These are phyloP conservation scores for Linnemannia schmuckeri DNA, from an alignment of 192 early-diverging fungal genomes.

Conservation along the genomic window DNA sequence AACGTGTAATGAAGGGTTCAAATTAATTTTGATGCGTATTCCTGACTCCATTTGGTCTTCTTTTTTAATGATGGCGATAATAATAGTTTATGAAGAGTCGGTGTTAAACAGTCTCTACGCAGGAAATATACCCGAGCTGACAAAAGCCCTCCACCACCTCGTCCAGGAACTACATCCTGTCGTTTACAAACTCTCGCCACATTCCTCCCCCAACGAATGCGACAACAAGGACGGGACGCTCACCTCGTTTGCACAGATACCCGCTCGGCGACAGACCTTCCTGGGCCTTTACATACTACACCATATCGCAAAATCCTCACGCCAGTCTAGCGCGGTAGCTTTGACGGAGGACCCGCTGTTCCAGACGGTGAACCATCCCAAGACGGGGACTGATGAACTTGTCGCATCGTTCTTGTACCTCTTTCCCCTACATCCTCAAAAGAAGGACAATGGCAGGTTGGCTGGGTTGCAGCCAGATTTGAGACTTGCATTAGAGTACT, in stretches of 20 bases:
- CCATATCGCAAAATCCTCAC: slow-evolving; percentile 20
- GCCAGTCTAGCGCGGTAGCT: not conserved
- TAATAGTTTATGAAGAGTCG: slow-evolving; percentile 41
- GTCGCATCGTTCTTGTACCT: slow-evolving; percentile 23
- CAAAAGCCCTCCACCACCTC: slow-evolving; percentile 38
- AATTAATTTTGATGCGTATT: not conserved
- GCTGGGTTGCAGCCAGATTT: slow-evolving; percentile 10
- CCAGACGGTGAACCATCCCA: slow-evolving; percentile 11
- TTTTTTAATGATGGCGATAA: not conserved
- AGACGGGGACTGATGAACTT: slow-evolving; percentile 34
- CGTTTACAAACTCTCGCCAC: slow-evolving; percentile 1
- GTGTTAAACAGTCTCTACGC: slow-evolving; percentile 46
- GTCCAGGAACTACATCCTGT: slow-evolving; percentile 38
- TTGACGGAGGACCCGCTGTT: not conserved
- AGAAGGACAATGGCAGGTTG: not conserved
- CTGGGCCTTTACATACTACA: slow-evolving; percentile 37
- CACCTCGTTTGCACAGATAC: not conserved
- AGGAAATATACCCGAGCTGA: slow-evolving; percentile 48
- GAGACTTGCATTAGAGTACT: slow-evolving; percentile 19
- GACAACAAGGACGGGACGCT: not conserved
- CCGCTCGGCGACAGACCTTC: slow-evolving; percentile 28
- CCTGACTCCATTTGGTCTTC: not conserved
- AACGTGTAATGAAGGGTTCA: not conserved
- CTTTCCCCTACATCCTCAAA: not conserved
- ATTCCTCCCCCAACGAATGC: not conserved